Percentiles rank a stretch among this genome's conserved stretches.
Evolutionary conservation across 202 grass and related monocot genomes (phyloP).

Genomic region (Bolboschoenoplectus hybrid): DNA sequence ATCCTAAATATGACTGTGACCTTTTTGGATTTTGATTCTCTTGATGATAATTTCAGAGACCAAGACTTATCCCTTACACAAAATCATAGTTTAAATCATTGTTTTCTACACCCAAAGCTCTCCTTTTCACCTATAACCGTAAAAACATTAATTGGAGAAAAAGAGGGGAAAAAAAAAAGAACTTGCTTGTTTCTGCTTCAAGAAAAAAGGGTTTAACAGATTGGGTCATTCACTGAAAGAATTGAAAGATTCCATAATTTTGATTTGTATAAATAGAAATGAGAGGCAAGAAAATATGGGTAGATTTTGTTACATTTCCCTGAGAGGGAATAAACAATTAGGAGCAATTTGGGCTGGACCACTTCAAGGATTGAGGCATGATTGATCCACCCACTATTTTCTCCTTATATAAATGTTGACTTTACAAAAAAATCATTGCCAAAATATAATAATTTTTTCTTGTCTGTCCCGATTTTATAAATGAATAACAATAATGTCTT

Average conservation of each 20-base stretch:
- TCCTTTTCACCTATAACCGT: background rate
- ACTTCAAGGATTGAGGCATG: background rate
- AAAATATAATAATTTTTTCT: background rate
- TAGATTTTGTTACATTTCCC: background rate
- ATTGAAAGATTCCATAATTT: background rate
- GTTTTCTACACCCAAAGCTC: background rate
- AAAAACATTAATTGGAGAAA: background rate
- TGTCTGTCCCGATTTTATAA: background rate
- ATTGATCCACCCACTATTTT: constrained; percentile 20
- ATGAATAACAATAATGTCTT: too few species aligned
- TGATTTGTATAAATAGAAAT: background rate
- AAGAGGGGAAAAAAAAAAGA: background rate
- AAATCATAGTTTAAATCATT: background rate
- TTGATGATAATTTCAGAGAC: background rate
- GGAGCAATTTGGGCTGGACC: constrained; percentile 5
- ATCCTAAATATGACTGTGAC: constrained; percentile 16
- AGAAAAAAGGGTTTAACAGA: background rate
- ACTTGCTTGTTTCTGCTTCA: background rate
- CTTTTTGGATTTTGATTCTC: background rate
- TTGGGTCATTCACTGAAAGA: background rate
- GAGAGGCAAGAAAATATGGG: background rate
- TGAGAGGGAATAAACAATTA: background rate
- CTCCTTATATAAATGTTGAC: background rate
- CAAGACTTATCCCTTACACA: background rate
- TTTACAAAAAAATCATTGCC: background rate